Evolutionary conservation across 352 stramenopile species (phyloP).

Genomic region (Globisporangium polare): DNA sequence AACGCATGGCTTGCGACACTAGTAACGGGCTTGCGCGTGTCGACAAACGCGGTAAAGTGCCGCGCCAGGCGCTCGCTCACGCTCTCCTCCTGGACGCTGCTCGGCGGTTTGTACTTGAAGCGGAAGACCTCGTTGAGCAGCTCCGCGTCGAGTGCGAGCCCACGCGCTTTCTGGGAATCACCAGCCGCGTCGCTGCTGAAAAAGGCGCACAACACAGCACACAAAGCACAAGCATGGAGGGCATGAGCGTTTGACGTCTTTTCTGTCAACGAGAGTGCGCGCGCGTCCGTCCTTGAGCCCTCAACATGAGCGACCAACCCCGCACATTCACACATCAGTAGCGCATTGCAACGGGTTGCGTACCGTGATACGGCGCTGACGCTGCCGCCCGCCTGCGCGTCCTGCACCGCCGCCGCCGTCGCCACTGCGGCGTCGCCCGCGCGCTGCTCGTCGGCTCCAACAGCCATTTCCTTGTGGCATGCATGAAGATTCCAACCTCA

Average conservation of each 20-base stretch:
- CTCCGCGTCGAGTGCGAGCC: neutral
- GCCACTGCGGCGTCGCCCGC: neutral
- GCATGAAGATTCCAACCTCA: no score
- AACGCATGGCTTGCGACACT: conserved; percentile 13
- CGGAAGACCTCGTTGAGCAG: conserved; percentile 34
- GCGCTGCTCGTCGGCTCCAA: neutral
- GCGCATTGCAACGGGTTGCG: neutral
- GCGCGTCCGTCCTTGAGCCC: no score
- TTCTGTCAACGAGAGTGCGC: no score
- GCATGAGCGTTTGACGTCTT: neutral
- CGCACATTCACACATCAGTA: neutral
- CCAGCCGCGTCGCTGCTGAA: neutral
- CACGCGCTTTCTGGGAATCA: no score
- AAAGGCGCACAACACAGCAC: neutral
- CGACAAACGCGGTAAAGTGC: conserved; percentile 18
- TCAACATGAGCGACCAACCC: neutral
- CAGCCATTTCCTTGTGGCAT: no score
- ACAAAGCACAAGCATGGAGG: no score
- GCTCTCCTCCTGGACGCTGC: conserved; percentile 18
- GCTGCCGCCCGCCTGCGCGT: neutral
- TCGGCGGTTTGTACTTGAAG: conserved; percentile 36
- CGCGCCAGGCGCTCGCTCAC: conserved; percentile 19
- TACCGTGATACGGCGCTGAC: neutral
- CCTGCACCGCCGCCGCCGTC: neutral
- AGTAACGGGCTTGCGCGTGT: conserved; percentile 6